These are phyloP conservation scores for Elsinoe perseae DNA, from an alignment of 2,329 filamentous ascomycete genomes.

Conservation along the genomic window DNA sequence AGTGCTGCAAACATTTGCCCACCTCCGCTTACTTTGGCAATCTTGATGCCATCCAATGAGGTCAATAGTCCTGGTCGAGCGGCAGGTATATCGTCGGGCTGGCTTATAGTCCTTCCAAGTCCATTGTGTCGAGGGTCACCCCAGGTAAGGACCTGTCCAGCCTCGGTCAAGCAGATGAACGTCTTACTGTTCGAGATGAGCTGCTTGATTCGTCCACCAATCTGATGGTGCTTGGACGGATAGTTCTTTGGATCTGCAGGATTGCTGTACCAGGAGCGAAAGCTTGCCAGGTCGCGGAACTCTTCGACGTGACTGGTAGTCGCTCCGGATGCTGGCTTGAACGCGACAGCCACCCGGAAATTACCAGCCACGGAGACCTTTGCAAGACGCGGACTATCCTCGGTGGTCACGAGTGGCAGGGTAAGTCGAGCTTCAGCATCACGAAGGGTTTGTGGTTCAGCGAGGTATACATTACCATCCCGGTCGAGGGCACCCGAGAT, in stretches of 20 bases:
- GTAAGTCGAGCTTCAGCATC: not conserved
- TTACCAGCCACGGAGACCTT: slow-evolving; percentile 26
- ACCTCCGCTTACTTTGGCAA: slow-evolving; percentile 46
- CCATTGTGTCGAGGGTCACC: slow-evolving; percentile 55
- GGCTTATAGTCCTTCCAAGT: slow-evolving; percentile 45
- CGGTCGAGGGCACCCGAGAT: slow-evolving; percentile 24
- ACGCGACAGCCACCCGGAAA: slow-evolving; percentile 24
- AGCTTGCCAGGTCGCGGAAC: slow-evolving; percentile 24
- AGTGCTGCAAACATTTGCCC: slow-evolving; percentile 54
- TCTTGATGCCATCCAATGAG: slow-evolving; percentile 45
- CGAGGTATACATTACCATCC: slow-evolving; percentile 22
- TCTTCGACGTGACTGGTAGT: slow-evolving; percentile 24
- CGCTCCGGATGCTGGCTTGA: slow-evolving; percentile 25
- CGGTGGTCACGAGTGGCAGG: slow-evolving; percentile 11
- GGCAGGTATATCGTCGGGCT: slow-evolving; percentile 36
- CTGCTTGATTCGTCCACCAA: slow-evolving; percentile 26
- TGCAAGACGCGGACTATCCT: slow-evolving; percentile 21
- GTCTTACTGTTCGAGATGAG: slow-evolving; percentile 32
- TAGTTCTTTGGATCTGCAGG: slow-evolving; percentile 22
- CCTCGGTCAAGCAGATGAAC: slow-evolving; percentile 33
- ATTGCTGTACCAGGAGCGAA: slow-evolving; percentile 25
- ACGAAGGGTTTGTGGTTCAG: slow-evolving; percentile 9
- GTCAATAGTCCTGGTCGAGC: slow-evolving; percentile 40
- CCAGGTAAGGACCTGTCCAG: slow-evolving; percentile 36
- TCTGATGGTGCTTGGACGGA: slow-evolving; percentile 23